These are phyloP conservation scores for Haematococcus lacustris DNA, from an alignment of 139 green algal species.

Conservation along the genomic window DNA sequence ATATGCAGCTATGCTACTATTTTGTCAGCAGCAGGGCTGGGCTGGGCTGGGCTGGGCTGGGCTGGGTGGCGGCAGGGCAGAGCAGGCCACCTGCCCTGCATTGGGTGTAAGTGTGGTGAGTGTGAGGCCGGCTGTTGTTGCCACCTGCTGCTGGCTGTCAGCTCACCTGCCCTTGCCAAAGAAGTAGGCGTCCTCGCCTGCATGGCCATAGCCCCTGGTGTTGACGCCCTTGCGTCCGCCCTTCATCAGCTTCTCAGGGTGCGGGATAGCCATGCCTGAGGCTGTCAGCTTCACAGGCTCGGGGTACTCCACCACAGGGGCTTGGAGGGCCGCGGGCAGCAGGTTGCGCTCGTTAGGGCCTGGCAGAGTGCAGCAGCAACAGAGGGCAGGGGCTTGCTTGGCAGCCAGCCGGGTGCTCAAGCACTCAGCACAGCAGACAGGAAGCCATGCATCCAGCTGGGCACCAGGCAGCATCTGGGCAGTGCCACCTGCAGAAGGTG, in stretches of 20 bases:
- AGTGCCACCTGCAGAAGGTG: neutral
- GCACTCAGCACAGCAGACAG: too few relatives aligned
- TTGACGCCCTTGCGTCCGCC: constrained; percentile 62
- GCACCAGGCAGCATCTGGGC: too few relatives aligned
- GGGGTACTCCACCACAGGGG: neutral
- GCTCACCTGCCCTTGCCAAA: constrained; percentile 33
- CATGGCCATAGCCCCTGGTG: constrained; percentile 55
- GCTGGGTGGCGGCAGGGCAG: too few relatives aligned
- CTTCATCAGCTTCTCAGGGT: constrained; percentile 78
- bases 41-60: too few relatives aligned
- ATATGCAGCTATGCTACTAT: too few relatives aligned
- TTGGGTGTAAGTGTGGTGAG: too few relatives aligned
- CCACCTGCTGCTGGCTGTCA: too few relatives aligned
- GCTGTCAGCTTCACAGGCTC: constrained; percentile 31
- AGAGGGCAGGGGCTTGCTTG: neutral
- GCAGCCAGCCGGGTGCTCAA: neutral
- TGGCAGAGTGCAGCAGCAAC: too few relatives aligned
- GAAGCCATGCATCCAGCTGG: too few relatives aligned
- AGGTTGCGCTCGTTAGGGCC: constrained; percentile 60
- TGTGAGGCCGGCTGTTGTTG: too few relatives aligned
- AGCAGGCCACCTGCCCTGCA: too few relatives aligned
- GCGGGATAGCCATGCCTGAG: constrained; percentile 66
- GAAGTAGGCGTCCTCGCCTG: constrained; percentile 87
- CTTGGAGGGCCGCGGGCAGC: constrained; percentile 23
- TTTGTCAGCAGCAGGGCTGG: too few relatives aligned